A percentile compares a stretch with the other conserved stretches of the same genome.
These are phyloP conservation scores for Drechslera avenae DNA, from an alignment of 2,329 filamentous ascomycete species.

Conservation along the genomic window DNA sequence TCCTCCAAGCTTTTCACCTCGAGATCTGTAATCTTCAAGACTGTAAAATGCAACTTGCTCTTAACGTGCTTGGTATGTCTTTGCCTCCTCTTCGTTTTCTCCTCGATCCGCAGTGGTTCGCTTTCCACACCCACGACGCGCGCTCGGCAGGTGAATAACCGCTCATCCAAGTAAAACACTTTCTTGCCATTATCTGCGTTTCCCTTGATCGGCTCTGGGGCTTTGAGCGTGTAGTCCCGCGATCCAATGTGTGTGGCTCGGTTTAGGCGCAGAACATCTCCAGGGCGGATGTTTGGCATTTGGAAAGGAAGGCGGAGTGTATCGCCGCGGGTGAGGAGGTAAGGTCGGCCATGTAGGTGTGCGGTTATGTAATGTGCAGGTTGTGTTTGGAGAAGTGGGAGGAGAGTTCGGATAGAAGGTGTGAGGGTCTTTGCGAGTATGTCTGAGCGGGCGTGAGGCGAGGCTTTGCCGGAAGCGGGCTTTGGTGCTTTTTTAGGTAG, in stretches of 20 bases:
- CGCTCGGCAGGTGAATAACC: slow-evolving; percentile 82
- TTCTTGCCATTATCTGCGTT: slow-evolving; percentile 43
- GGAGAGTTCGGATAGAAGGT: slow-evolving; percentile 64
- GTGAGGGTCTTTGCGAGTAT: slow-evolving; percentile 51
- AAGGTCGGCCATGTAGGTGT: slow-evolving; percentile 79
- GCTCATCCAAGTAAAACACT: slow-evolving; percentile 73
- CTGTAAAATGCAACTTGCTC: slow-evolving; percentile 91
- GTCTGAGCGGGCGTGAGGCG: slow-evolving; percentile 31
- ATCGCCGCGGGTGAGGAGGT: slow-evolving; percentile 70
- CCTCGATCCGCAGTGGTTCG: slow-evolving; percentile 62
- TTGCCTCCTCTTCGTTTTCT: slow-evolving; percentile 69
- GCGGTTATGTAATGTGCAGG: slow-evolving; percentile 77
- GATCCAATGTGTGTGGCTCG: slow-evolving; percentile 82
- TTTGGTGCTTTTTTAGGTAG: slow-evolving; percentile 20
- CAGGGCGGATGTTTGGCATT: slow-evolving; percentile 62
- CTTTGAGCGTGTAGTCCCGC: slow-evolving; percentile 85
- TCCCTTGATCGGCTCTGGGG: slow-evolving; percentile 41
- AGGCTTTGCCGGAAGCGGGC: slow-evolving; percentile 18
- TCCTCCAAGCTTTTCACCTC: slow-evolving; percentile 66
- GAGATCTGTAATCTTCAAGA: slow-evolving; percentile 82
- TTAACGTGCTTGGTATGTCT: slow-evolving; percentile 72
- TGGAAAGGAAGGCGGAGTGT: slow-evolving; percentile 56
- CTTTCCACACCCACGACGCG: slow-evolving; percentile 83
- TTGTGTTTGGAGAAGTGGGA: slow-evolving; percentile 75
- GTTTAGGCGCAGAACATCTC: slow-evolving; percentile 86